phyloP scores from a whole-genome alignment of 371 early-diverging fungal genomes.

The Mortierella sp. region DNA sequence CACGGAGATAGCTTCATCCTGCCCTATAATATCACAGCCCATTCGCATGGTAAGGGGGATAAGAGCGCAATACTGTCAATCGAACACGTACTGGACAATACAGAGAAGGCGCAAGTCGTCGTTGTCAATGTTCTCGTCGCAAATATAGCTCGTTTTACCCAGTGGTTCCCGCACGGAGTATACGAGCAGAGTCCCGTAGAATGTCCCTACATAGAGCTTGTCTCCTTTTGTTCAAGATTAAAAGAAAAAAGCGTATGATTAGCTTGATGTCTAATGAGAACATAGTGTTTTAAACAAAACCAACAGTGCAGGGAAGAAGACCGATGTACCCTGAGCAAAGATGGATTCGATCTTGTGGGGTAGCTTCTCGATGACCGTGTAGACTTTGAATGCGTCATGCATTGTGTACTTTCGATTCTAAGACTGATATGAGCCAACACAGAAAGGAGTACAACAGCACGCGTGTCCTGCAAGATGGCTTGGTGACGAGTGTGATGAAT shows the following conservation, averaged over 20 bases:
- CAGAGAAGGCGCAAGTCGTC: too few species aligned
- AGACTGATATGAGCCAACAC: too few species aligned
- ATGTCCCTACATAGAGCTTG: conserved; percentile 79
- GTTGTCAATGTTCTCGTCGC: background rate
- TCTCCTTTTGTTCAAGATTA: conserved; percentile 61
- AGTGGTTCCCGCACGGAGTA: conserved; percentile 76
- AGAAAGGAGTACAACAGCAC: background rate
- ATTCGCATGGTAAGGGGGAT: background rate
- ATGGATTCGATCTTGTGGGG: conserved; percentile 70
- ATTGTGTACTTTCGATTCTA: conserved; percentile 35
- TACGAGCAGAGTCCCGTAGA: conserved; percentile 74
- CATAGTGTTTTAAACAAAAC: too few species aligned
- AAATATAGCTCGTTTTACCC: conserved; percentile 50
- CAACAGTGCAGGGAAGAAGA: background rate
- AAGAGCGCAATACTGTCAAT: too few species aligned
- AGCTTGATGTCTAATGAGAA: background rate
- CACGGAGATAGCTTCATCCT: conserved; percentile 57
- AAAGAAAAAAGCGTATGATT: background rate
- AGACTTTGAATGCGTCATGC: conserved; percentile 78
- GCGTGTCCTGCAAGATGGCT: background rate
- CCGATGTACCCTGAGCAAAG: conserved; percentile 67
- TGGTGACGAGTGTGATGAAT: too few species aligned
- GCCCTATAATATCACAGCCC: conserved; percentile 17
- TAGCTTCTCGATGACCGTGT: conserved; percentile 73
- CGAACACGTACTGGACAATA: too few species aligned